Evolutionary conservation across 2,329 filamentous ascomycete species (phyloP), one percentile per base, ranked within the genome.

Genomic region (Neofusicoccum laricinum): DNA sequence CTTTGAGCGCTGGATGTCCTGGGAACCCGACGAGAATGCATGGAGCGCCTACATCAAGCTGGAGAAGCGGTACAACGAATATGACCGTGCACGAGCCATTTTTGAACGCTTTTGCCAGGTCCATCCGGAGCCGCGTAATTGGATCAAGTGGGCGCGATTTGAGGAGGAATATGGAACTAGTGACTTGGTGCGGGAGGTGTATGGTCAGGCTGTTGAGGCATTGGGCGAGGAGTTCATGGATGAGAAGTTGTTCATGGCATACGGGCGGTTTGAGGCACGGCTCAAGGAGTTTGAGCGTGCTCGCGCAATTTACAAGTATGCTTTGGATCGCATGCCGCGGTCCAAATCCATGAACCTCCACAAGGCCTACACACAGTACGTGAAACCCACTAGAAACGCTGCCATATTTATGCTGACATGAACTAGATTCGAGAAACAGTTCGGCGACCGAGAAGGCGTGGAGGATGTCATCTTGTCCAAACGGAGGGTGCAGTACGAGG

Each of bases 101-200:
- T 98, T 96, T 75, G 87, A 92, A 74, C 85, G 91, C 32, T 97
- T 97, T 72, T 97, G 93, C 1, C 85, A 93, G 66, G 91, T 98
- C 8, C 95, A 98, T 70, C 93, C 95, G 0, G 94, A 98, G 72
- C 91, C 95, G 21, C 88, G 91, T 71, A 98, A 97, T 73, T 99
- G 94, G 93, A 96, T 99, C 79, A 97, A 97, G 76, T 99, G 95
- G 95, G 90, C 94, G 66, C 91, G 91, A 67, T 99, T 98, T 70
- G 95, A 99, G 77, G 94, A 98, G 76, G 95, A 99, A 74, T 92
- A 89, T 70, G 95, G 95, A 8, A 97, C 93, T 1, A 94, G 90
- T 73, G 94, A 97, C 71, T 77, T 94, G 68, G 95, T 99, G 6
- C 86, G 95, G 21, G 93, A 98, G 67, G 94, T 98, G 0, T 98